Evolutionary conservation across 129 eudicot species (phyloP).

Genomic region (Mikania micrantha): DNA sequence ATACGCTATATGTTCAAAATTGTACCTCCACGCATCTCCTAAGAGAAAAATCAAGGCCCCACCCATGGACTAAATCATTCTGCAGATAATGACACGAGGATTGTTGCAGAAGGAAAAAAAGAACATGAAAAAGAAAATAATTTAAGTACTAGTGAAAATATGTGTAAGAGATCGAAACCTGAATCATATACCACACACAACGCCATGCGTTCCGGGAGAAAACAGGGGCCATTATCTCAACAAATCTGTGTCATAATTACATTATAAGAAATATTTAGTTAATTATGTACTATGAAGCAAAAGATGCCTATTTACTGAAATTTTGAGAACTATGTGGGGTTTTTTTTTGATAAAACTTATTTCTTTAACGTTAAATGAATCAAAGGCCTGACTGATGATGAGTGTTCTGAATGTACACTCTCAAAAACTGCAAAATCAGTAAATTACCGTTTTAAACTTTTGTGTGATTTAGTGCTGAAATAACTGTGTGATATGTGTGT

Average conservation of each 20-base stretch:
- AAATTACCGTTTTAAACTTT: too few species aligned
- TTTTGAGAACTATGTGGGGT: too few species aligned
- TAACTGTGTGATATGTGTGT: too few species aligned
- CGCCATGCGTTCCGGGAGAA: constrained; percentile 92
- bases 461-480: too few species aligned
- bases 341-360: too few species aligned
- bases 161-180: constrained; percentile 32
- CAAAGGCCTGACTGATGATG: too few species aligned
- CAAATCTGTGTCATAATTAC: constrained; percentile 43
- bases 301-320: too few species aligned
- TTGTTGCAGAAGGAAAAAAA: not conserved
- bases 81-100: constrained; percentile 5
- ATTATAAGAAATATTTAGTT: not conserved
- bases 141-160: not conserved
- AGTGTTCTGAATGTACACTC: too few species aligned
- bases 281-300: too few species aligned
- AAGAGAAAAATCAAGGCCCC: constrained; percentile 59
- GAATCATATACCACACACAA: constrained; percentile 86
- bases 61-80: constrained; percentile 61
- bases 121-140: not conserved
- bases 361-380: too few species aligned
- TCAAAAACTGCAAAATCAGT: too few species aligned
- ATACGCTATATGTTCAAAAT: not conserved
- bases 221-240: constrained; percentile 92
- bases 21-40: constrained; percentile 52